Evolutionary conservation across 2,329 filamentous ascomycete species (phyloP), one percentile per base, ranked within the genome.

Genomic region (Parafenestella ontariensis): DNA sequence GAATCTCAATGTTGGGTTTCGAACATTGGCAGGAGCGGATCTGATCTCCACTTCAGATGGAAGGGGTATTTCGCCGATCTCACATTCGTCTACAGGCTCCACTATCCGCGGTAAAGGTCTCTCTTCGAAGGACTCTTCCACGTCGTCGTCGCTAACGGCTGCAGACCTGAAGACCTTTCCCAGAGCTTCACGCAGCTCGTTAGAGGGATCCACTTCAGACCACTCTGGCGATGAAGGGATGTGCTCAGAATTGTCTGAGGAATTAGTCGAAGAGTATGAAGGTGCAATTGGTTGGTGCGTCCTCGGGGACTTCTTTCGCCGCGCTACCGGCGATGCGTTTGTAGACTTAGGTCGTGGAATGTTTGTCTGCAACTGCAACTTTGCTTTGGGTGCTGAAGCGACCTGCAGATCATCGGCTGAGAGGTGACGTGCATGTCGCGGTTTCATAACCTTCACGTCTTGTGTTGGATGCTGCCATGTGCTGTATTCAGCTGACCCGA

Each of bases 1-100:
- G 39, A 64, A 70, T 13, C 54, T 64, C 34, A 61, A 18, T 1
- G 61, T 46, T 7, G 61, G 57, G 45, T 48, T 63, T 34, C 42
- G 41, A n/a, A 37, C 29, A n/a, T n/a, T 26, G 17, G 33, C 9
- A 36, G 61, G 59, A 3, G 54, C 34, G 8, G 58, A 55, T 13
- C 65, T 47, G 21, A 70, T 59, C 37, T 71, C 69, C 2, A 62
- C 33, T n/a, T 59, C 59, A 7, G 62, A 51, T 8, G 66, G 64
- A 9, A 71, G 48, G 17, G 56, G 33, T 37, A 69, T 65, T n/a
- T 66, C 56, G 34, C 66, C 68, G 24, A 65, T 37, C 3, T 56
- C 39, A 9, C 54, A 47, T 23, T 53, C 43, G 5, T 52, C 33
- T 0, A 47, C 13, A 1, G 68, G 57, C 11, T 66, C 59, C 29